Percentiles rank a stretch among this genome's conserved stretches.
phyloP scores from a whole-genome alignment of 768 basidiomycete species.

The Leccinum subtestaceum region DNA sequence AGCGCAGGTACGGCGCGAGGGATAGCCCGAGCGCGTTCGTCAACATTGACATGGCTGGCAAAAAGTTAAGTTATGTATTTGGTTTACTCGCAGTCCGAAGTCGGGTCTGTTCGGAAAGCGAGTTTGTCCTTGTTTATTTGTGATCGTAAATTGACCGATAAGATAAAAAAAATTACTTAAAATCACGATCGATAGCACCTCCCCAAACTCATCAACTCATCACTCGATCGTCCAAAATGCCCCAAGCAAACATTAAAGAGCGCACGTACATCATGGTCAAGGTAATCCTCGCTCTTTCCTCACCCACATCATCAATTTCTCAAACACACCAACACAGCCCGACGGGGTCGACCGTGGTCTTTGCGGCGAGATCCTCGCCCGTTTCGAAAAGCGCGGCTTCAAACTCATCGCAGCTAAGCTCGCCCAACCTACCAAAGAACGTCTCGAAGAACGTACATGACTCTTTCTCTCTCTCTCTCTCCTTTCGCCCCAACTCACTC shows the following conservation, averaged over 20 bases:
- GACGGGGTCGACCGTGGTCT: conserved; percentile 98
- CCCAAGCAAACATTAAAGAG: conserved; percentile 45
- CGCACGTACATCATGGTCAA: conserved; percentile 99
- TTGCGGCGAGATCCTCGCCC: conserved; percentile 90
- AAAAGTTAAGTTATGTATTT: too few relatives aligned
- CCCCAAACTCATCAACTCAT: conserved; percentile 14
- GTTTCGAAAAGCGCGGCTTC: conserved; percentile 98
- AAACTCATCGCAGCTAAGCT: conserved; percentile 96
- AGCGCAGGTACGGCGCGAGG: conserved; percentile 72
- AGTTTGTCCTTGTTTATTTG: conserved; percentile 45
- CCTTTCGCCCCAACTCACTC: background rate
- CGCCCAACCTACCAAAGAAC: conserved; percentile 70
- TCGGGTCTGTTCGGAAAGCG: conserved; percentile 21
- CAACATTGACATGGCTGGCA: background rate
- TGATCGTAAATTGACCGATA: conserved; percentile 17
- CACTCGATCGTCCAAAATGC: conserved; percentile 42
- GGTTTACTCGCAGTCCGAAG: too few relatives aligned
- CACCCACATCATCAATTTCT: background rate
- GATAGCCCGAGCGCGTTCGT: conserved; percentile 62
- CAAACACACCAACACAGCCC: conserved; percentile 51
- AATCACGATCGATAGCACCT: conserved; percentile 10
- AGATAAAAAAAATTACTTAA: conserved; percentile 20
- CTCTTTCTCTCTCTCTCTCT: background rate
- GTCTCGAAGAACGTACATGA: conserved; percentile 84
- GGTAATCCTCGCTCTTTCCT: conserved; percentile 39